Evolutionary conservation across 352 stramenopile genomes (phyloP), one percentile per base, ranked within the genome.

Genomic region (Globisporangium apiculatum): DNA sequence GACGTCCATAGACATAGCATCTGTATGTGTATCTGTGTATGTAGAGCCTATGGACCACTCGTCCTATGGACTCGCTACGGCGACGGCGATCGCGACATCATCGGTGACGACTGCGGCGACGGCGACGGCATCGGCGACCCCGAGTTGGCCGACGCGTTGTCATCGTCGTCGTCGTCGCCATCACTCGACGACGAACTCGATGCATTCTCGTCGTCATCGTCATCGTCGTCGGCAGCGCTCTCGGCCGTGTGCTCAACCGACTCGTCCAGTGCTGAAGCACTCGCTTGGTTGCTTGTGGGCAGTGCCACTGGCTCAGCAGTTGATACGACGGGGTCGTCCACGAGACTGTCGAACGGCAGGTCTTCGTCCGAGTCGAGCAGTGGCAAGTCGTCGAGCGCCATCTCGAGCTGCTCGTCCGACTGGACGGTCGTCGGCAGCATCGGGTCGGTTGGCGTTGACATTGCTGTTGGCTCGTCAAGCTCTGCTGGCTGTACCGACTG

Each of bases 351-450:
- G 57, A 79, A 74, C 51, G 72, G 69, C 40, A 90, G 68, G 55
- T 74, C 80, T 48, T 86, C 76, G 53, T 90, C 80, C 7, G 76
- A 73, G 68, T 88, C 78, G 17, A 90, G 75, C 66, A 90, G 80
- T 31, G 80, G 80, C 31, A 90, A 62, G 53, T 90, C 80, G 48
- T 88, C 80, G 7, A 90, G 69, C 42, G 66, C 80, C 58, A 81
- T 75, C 48, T 90, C 80, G 24, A 90, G 66, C 55, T 90, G 80
- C 57, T 90, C 80, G 40, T 90, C 75, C 4, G 80, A 88, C 7
- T 75, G 66, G n/a, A 88, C 72, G 52, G 71, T 68, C 0, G 31
- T 51, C 52, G 66, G 40, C 8, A 79, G 56, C 24, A 31, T 31
- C 24, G 24, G 24, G 24, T 31, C 24, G 24, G 24, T 31, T 31